Conservation (phyloP, 495 filamentous ascomycete species). For the Aspergillus sclerotioniger region DNA sequence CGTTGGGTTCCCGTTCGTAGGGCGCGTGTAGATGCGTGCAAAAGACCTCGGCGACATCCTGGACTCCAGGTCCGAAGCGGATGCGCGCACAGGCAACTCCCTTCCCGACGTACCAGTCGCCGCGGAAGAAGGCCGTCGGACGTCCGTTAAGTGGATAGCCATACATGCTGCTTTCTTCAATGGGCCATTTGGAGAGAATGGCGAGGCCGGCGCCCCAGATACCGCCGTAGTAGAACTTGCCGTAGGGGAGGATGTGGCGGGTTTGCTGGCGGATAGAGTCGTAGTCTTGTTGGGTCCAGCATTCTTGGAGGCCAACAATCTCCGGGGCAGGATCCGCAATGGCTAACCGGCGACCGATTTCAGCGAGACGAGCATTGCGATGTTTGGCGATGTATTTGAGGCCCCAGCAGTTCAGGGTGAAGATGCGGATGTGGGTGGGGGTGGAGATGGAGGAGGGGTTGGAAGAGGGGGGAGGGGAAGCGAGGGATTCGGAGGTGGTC, state of each 20-base stretch:
- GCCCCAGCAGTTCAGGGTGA: constrained; percentile 96
- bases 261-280: constrained; percentile 74
- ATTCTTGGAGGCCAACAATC: constrained; percentile 93
- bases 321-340: constrained; percentile 65
- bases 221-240: constrained; percentile 89
- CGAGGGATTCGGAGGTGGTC: neutral
- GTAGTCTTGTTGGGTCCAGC: constrained; percentile 92
- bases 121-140: constrained; percentile 88
- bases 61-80: constrained; percentile 61
- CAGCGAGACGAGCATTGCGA: constrained; percentile 73
- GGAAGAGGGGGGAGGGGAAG: constrained; percentile 3
- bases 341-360: constrained; percentile 78
- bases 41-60: constrained; percentile 85
- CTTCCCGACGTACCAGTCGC: constrained; percentile 92
- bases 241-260: constrained; percentile 77
- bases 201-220: constrained; percentile 87
- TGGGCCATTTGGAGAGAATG: constrained; percentile 95
- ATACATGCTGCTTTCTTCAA: constrained; percentile 85
- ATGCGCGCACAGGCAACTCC: constrained; percentile 86
- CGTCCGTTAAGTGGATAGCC: constrained; percentile 90
- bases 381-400: constrained; percentile 82
- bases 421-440: constrained; percentile 59
- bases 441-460: constrained; percentile 23
- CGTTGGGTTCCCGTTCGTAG: constrained; percentile 75
- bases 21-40: constrained; percentile 93